Conservation (phyloP, 768 basidiomycete species). For the Boletus huronensis region DNA sequence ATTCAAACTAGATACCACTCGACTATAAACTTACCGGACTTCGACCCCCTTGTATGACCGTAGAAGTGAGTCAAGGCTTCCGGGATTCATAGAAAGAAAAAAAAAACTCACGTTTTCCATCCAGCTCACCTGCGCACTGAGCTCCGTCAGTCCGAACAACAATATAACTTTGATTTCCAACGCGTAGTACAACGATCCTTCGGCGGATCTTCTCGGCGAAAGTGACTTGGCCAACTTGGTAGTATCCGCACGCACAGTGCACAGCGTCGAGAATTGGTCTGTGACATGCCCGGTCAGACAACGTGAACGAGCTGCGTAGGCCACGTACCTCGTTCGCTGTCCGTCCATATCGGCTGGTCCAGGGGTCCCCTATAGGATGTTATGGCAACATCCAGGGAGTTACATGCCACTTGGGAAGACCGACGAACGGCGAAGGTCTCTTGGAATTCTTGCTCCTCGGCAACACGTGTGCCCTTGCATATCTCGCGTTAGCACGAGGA, state of each 20-base stretch:
- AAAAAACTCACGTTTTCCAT: conserved; percentile 42
- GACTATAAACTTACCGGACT: conserved; percentile 30
- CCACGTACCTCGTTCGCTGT: conserved; percentile 30
- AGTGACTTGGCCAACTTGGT: conserved; percentile 29
- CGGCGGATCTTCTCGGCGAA: conserved; percentile 14
- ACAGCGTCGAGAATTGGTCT: conserved; percentile 37
- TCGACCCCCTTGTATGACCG: conserved; percentile 32
- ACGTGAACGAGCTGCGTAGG: no score
- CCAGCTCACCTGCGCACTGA: conserved; percentile 52
- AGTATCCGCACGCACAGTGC: conserved; percentile 33
- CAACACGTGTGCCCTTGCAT: conserved; percentile 42
- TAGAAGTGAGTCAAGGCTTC: not conserved
- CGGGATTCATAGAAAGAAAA: not conserved
- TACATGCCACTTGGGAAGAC: conserved; percentile 20
- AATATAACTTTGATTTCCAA: conserved; percentile 39
- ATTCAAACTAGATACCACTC: not conserved
- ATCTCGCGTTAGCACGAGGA: not conserved
- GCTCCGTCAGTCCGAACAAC: conserved; percentile 51
- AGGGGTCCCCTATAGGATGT: conserved; percentile 32
- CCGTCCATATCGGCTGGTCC: conserved; percentile 32
- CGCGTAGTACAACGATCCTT: conserved; percentile 26
- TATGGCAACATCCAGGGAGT: conserved; percentile 22
- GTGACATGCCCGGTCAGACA: not conserved
- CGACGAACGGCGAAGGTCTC: conserved; percentile 34
- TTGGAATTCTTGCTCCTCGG: conserved; percentile 44